These are phyloP conservation scores for Hymenoscyphus fructigenus DNA, from an alignment of 2,329 filamentous ascomycete genomes.

Conservation along the genomic window DNA sequence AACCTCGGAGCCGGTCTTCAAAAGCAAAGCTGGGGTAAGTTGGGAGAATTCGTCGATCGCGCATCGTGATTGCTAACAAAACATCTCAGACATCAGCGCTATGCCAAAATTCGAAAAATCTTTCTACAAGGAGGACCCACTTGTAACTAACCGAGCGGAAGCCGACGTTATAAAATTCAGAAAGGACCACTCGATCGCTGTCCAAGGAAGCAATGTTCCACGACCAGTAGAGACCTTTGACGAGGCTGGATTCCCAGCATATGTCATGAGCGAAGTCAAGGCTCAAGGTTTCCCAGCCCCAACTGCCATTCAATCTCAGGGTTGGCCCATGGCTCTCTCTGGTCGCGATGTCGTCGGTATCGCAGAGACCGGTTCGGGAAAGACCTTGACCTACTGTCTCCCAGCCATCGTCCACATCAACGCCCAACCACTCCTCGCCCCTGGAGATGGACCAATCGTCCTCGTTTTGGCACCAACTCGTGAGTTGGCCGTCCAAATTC, in stretches of 20 bases:
- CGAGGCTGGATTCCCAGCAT: slow-evolving; percentile 93
- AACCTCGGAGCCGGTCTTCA: slow-evolving; percentile 85
- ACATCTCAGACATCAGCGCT: slow-evolving; percentile 62
- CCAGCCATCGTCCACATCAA: slow-evolving; percentile 99
- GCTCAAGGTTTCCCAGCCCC: slow-evolving; percentile 92
- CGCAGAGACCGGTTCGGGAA: slow-evolving; percentile 97
- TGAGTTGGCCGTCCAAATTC: slow-evolving; percentile 97
- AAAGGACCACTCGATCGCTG: slow-evolving; percentile 77
- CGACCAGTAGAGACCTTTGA: slow-evolving; percentile 97
- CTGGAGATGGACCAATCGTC: slow-evolving; percentile 94
- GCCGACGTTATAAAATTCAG: slow-evolving; percentile 88
- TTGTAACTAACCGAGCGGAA: slow-evolving; percentile 70
- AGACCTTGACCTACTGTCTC: slow-evolving; percentile 97
- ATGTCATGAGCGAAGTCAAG: slow-evolving; percentile 99
- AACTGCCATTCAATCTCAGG: slow-evolving; percentile 95
- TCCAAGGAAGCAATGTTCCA: slow-evolving; percentile 78
- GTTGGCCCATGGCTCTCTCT: slow-evolving; percentile 98
- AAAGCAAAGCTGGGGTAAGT: slow-evolving; percentile 82
- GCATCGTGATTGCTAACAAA: slow-evolving; percentile 16
- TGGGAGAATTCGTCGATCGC: slow-evolving; percentile 11
- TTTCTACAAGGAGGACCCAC: slow-evolving; percentile 95
- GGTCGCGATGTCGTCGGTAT: slow-evolving; percentile 98
- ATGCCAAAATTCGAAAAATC: slow-evolving; percentile 98
- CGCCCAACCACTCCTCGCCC: slow-evolving; percentile 91
- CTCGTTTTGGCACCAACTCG: slow-evolving; percentile 93